phyloP scores from a whole-genome alignment of 2,329 filamentous ascomycete species.

The Botrytis byssoidea region DNA sequence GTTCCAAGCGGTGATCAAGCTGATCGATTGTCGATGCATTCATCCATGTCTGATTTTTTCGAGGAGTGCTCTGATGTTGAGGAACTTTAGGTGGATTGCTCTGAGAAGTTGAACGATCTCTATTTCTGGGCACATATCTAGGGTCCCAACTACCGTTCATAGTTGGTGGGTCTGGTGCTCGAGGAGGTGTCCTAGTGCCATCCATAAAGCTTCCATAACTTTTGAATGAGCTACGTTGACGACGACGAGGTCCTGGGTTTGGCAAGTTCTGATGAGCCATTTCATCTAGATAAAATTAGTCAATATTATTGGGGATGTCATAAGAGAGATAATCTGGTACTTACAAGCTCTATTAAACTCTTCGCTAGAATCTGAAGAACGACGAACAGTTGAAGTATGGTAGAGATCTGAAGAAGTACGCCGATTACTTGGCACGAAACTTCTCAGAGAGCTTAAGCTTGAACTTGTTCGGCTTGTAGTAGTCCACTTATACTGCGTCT shows the following conservation, averaged over 20 bases:
- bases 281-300: background rate
- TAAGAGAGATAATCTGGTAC: background rate
- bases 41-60: background rate
- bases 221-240: background rate
- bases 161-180: conserved; percentile 10
- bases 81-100: background rate
- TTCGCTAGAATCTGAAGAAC: conserved; percentile 5
- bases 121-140: background rate
- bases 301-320: too few species aligned
- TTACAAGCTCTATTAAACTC: conserved; percentile 9
- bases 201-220: conserved; percentile 1
- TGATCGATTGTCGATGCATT: conserved; percentile 7
- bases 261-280: conserved; percentile 5
- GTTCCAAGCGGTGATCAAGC: background rate
- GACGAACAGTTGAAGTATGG: background rate
- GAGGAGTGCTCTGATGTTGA: conserved; percentile 14
- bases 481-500: background rate
- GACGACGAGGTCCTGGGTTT: background rate
- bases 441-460: background rate
- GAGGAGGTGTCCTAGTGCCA: background rate
- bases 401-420: background rate
- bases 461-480: background rate
- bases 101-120: background rate
- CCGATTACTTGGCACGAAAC: background rate
- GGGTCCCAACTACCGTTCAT: background rate